These are phyloP conservation scores for Carpinus viminea DNA, from an alignment of 306 rosid species.

Conservation along the genomic window DNA sequence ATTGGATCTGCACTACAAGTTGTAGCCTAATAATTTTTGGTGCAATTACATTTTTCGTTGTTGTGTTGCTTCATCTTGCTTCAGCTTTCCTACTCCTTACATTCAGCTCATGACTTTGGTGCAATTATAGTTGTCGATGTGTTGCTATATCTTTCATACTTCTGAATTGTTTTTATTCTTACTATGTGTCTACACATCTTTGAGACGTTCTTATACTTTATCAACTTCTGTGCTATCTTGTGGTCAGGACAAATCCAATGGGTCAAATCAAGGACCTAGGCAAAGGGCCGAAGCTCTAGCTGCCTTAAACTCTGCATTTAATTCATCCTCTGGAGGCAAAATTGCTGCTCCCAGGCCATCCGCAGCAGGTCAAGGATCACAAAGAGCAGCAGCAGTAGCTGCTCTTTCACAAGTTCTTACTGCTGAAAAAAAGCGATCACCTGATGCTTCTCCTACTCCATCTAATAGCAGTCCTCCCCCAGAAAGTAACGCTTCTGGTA, in stretches of 20 bases:
- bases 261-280: slow-evolving; percentile 75
- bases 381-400: slow-evolving; percentile 98
- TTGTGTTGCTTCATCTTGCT: not conserved
- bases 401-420: slow-evolving; percentile 93
- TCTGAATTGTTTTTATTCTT: not conserved
- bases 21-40: not conserved
- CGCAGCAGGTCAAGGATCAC: slow-evolving; percentile 72
- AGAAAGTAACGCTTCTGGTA: slow-evolving; percentile 57
- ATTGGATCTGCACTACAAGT: slow-evolving; percentile 7
- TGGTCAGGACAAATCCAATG: slow-evolving; percentile 71
- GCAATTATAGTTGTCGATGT: not conserved
- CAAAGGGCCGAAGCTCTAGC: slow-evolving; percentile 99
- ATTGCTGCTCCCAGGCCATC: slow-evolving; percentile 48
- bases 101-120: slow-evolving; percentile 1
- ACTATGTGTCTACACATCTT: not conserved
- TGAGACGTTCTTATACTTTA: slow-evolving; percentile 6
- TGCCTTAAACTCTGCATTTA: slow-evolving; percentile 85
- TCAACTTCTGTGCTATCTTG: slow-evolving; percentile 26
- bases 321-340: slow-evolving; percentile 57
- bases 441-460: slow-evolving; percentile 67
- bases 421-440: slow-evolving; percentile 77
- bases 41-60: not conserved
- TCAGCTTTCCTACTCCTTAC: not conserved
- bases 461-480: slow-evolving; percentile 60
- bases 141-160: not conserved